Conservation (phyloP, 257 asterid genomes). For the Leonotis leonurus region DNA sequence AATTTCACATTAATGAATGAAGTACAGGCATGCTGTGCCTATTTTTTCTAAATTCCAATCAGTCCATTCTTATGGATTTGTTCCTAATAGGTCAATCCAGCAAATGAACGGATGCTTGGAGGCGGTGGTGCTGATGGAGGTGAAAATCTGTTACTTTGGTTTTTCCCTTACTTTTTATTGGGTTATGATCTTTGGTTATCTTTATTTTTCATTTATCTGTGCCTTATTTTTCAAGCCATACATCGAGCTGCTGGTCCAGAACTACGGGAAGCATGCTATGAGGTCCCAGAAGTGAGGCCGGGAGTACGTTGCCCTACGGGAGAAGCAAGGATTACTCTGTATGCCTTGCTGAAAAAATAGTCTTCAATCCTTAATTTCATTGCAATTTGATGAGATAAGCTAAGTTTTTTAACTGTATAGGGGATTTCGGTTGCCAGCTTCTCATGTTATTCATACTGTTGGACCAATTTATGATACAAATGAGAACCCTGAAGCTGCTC, state of each 20-base stretch:
- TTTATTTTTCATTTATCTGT: slow-evolving; percentile 1
- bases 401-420: slow-evolving; percentile 37
- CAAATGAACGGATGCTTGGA: slow-evolving; percentile 88
- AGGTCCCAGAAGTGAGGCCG: slow-evolving; percentile 69
- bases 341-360: slow-evolving; percentile 12
- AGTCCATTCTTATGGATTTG: background rate
- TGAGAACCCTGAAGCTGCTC: slow-evolving; percentile 50
- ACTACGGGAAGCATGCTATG: slow-evolving; percentile 63
- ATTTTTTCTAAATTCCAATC: background rate
- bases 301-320: slow-evolving; percentile 97
- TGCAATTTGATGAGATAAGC: slow-evolving; percentile 11
- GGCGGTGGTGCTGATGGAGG: slow-evolving; percentile 99
- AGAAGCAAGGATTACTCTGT: slow-evolving; percentile 97
- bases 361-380: background rate
- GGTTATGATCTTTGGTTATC: background rate
- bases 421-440: slow-evolving; percentile 84
- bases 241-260: slow-evolving; percentile 98
- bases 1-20: background rate
- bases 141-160: slow-evolving; percentile 15
- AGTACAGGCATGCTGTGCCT: background rate
- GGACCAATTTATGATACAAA: slow-evolving; percentile 73
- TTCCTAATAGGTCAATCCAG: slow-evolving; percentile 75
- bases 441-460: slow-evolving; percentile 93
- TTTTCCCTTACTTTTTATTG: background rate
- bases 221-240: slow-evolving; percentile 44